Evolutionary conservation across 176 grass and related monocot species (phyloP).

Genomic region (Ananas comosus): DNA sequence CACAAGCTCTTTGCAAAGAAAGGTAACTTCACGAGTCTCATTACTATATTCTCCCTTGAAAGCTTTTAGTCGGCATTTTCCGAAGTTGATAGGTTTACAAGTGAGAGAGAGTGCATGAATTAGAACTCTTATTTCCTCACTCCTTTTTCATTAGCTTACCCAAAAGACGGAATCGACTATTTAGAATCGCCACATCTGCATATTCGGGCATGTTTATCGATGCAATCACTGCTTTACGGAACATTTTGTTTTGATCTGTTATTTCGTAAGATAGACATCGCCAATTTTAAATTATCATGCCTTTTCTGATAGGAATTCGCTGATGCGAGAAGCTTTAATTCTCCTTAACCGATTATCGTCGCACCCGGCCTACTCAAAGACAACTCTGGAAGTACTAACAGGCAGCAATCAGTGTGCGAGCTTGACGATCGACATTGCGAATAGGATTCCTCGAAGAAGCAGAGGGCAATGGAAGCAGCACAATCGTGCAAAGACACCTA

Average conservation of each 20-base stretch:
- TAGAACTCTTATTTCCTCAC: too few relatives aligned
- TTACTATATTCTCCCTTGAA: neutral
- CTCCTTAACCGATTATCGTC: constrained; percentile 79
- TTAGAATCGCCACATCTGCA: too few relatives aligned
- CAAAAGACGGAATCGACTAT: too few relatives aligned
- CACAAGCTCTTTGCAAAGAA: constrained; percentile 40
- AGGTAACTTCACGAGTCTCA: constrained; percentile 32
- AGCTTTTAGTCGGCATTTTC: neutral
- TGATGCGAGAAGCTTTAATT: constrained; percentile 79
- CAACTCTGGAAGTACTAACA: constrained; percentile 57
- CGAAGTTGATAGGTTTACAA: too few relatives aligned
- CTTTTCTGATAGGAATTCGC: constrained; percentile 33
- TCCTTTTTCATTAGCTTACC: too few relatives aligned
- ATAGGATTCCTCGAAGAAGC: constrained; percentile 40
- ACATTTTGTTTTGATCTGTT: neutral
- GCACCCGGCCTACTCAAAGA: constrained; percentile 56
- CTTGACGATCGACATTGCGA: constrained; percentile 57
- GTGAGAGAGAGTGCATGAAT: too few relatives aligned
- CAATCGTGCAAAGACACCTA: constrained; percentile 21
- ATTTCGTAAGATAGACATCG: neutral
- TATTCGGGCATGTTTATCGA: too few relatives aligned
- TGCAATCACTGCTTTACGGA: neutral
- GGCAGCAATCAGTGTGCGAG: constrained; percentile 37
- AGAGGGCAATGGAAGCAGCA: constrained; percentile 8
- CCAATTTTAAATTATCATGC: neutral